Base-by-base conservation (phyloP, 2,329 filamentous ascomycete genomes). In the Ophiostoma angusticollis region DNA sequence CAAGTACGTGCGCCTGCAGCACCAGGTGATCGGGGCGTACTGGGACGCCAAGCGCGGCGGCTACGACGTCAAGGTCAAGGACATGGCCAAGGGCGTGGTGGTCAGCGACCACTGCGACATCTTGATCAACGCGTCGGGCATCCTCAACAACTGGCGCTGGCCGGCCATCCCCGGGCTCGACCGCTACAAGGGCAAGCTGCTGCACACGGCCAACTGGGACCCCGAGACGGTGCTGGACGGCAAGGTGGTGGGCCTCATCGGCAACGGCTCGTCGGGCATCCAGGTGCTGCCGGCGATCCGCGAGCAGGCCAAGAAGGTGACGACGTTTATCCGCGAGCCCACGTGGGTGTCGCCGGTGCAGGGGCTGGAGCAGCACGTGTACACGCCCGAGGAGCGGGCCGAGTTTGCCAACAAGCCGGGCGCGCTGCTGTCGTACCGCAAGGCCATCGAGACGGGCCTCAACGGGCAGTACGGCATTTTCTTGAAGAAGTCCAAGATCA, bases 1-100 rank as follows among this genome's bases (percentile, higher is more conserved):
- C 35, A 58, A 62, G 39, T 64, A 65, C 43, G 56, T 70, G 35
- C 58, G 58, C 39, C 58, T 68, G 21, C 54, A 60, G 40, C 60
- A 59, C 23, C 56, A 61, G 39, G 63, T 70, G 1, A 51, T 61
- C 25, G 59, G 57, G 33, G 61, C 57, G 4, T 48, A 41, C 2
- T 71, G 67, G 67, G 54, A 67, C 43, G 59, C 62, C 42, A 41
- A 52, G 6, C 51, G 49, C 16, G 58, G 58, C 4, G 49, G 58
- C 12, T 68, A 64, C 62, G 47, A 49, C 41, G 43, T 58, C 35
- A 52, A 49, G 9, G 45, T 59, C 22, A 49, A 55, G 44, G 52
- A 56, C 37, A 49, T 47, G 19, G 32, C 41, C 3, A 52, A 41
- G 34, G 47, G 50, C 37, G 40, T 35, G 21, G 46, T 46, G 9